Evolutionary conservation across 768 basidiomycete species (phyloP).

Genomic region (Daedaleopsis sinensis): DNA sequence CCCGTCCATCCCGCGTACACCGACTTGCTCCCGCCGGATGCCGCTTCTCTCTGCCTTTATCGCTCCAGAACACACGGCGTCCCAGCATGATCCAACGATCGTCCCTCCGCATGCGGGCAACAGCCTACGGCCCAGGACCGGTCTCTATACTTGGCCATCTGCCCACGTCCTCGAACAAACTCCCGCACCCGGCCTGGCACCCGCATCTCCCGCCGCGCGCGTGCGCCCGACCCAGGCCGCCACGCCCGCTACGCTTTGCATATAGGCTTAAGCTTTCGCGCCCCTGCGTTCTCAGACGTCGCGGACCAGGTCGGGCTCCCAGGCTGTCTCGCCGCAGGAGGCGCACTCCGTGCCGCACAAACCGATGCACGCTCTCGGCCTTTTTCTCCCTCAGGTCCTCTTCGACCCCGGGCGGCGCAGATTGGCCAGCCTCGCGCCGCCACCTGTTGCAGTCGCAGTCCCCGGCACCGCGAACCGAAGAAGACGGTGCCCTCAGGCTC

Average conservation of each 20-base stretch:
- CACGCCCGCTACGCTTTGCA: neutral
- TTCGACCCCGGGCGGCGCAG: neutral
- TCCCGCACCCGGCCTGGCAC: neutral
- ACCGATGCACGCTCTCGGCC: conserved; percentile 1
- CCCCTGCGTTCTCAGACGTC: neutral
- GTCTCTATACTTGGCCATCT: conserved; percentile 12
- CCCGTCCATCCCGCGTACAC: conserved; percentile 13
- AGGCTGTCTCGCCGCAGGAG: conserved; percentile 20
- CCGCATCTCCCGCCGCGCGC: neutral
- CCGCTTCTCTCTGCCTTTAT: neutral
- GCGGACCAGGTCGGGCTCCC: conserved; percentile 15
- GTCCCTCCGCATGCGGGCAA: conserved; percentile 1
- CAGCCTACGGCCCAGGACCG: conserved; percentile 7
- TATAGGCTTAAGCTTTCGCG: neutral
- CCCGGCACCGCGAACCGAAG: neutral
- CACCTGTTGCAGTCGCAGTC: too few relatives aligned
- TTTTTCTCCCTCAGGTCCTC: too few relatives aligned
- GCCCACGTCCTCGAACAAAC: neutral
- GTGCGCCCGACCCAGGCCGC: neutral
- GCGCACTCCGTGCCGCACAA: conserved; percentile 12
- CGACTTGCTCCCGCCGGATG: conserved; percentile 12
- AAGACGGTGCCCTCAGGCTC: neutral
- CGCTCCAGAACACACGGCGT: neutral
- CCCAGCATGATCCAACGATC: conserved; percentile 6
- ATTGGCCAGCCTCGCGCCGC: too few relatives aligned